Conservation (phyloP, 345 rosid genomes). For the Dovyalis caffra region DNA sequence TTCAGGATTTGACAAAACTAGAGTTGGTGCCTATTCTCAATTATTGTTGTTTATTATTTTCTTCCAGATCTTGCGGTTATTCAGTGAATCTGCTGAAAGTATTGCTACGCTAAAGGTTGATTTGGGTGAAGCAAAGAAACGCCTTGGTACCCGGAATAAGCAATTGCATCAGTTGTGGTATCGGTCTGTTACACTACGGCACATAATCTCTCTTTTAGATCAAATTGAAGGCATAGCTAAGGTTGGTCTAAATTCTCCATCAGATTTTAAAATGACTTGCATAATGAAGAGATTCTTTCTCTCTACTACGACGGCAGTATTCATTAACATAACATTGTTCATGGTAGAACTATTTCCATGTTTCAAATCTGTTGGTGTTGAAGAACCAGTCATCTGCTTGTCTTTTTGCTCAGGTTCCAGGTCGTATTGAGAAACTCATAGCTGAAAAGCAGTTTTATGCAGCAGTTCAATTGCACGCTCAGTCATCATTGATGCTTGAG, state of each 20-base stretch:
- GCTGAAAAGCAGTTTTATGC: slow-evolving; percentile 88
- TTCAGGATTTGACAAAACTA: slow-evolving; percentile 1
- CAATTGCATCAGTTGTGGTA: slow-evolving; percentile 98
- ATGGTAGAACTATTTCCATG: neutral
- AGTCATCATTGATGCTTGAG: slow-evolving; percentile 89
- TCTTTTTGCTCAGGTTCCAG: slow-evolving; percentile 62
- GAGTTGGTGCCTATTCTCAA: slow-evolving; percentile 4
- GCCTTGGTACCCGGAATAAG: slow-evolving; percentile 84
- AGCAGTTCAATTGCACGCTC: slow-evolving; percentile 81
- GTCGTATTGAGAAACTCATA: slow-evolving; percentile 87
- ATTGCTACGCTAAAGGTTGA: slow-evolving; percentile 66
- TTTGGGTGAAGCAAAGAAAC: slow-evolving; percentile 85
- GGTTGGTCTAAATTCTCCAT: slow-evolving; percentile 44
- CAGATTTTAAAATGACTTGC: neutral
- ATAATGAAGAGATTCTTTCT: neutral
- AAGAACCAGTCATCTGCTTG: neutral
- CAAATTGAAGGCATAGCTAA: slow-evolving; percentile 98
- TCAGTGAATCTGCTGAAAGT: slow-evolving; percentile 89
- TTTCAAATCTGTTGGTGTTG: neutral
- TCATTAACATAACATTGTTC: neutral
- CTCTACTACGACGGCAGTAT: neutral
- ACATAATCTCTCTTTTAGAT: slow-evolving; percentile 86
- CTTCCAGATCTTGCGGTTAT: slow-evolving; percentile 85
- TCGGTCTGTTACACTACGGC: slow-evolving; percentile 97
- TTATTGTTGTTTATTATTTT: slow-evolving; percentile 8